phyloP scores from a whole-genome alignment of 202 grass and related monocot species.

The Cymbopogon flexuosus region DNA sequence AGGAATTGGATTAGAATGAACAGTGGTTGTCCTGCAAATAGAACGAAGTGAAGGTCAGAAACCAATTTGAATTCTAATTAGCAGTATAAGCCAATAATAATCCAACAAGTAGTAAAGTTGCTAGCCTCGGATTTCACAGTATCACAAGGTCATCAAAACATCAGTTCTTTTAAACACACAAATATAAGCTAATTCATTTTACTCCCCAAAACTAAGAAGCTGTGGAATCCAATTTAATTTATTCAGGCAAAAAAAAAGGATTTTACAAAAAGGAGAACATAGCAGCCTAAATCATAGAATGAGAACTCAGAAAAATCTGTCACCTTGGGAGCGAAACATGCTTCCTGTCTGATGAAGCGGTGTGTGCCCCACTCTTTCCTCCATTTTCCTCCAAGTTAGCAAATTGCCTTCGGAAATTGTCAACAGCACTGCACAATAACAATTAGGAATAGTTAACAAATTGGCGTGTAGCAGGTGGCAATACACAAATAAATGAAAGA shows the following conservation, averaged over 20 bases:
- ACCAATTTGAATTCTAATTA: constrained; percentile 5
- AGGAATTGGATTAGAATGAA: constrained; percentile 60
- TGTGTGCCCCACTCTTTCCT: constrained; percentile 51
- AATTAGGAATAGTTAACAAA: constrained; percentile 1
- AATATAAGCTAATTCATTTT: constrained; percentile 14
- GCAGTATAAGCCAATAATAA: constrained; percentile 6
- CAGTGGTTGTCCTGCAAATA: constrained; percentile 61
- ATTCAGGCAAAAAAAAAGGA: neutral
- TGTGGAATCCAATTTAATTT: neutral
- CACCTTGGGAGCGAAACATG: constrained; percentile 97
- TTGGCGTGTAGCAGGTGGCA: neutral
- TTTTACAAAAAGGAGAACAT: constrained; percentile 7
- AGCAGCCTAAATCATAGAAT: neutral
- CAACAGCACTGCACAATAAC: constrained; percentile 61
- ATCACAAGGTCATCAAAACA: constrained; percentile 22
- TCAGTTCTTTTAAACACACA: constrained; percentile 1
- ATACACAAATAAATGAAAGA: neutral
- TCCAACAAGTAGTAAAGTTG: constrained; percentile 1
- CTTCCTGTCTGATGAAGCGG: constrained; percentile 58
- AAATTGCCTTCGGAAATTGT: constrained; percentile 93
- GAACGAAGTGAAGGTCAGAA: constrained; percentile 22
- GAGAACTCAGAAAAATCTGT: neutral
- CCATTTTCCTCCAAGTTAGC: constrained; percentile 86
- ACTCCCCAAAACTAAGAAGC: neutral
- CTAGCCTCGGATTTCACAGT: neutral